Evolutionary conservation across 192 early-diverging fungal species (phyloP).

Genomic region (Backusella australiensis): DNA sequence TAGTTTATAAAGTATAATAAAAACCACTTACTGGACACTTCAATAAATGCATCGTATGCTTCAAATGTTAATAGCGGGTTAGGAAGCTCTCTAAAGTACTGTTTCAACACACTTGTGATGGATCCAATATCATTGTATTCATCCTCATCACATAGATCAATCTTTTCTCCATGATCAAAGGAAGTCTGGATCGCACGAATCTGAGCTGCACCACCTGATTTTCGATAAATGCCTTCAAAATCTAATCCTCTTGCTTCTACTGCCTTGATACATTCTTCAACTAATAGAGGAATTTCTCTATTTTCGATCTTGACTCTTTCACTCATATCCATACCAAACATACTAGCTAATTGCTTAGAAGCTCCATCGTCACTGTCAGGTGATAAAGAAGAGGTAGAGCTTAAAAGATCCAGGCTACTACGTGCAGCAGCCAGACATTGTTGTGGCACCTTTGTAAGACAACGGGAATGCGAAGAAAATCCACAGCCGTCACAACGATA

Average conservation of each 20-base stretch:
- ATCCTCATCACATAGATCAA: slow-evolving; percentile 48
- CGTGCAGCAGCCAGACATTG: slow-evolving; percentile 23
- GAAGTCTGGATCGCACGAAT: slow-evolving; percentile 63
- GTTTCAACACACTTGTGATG: slow-evolving; percentile 75
- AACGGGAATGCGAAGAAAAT: slow-evolving; percentile 43
- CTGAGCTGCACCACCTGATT: slow-evolving; percentile 73
- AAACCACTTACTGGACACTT: slow-evolving; percentile 40
- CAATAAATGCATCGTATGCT: slow-evolving; percentile 65
- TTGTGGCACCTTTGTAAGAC: slow-evolving; percentile 36
- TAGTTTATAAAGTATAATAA: neutral
- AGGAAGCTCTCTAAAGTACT: slow-evolving; percentile 76
- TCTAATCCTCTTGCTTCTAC: slow-evolving; percentile 64
- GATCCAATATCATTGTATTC: slow-evolving; percentile 72
- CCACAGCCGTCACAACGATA: slow-evolving; percentile 51
- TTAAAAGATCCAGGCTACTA: slow-evolving; percentile 15
- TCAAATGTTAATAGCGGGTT: slow-evolving; percentile 71
- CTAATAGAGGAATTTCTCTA: slow-evolving; percentile 58
- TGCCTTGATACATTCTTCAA: slow-evolving; percentile 64
- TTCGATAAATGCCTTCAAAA: slow-evolving; percentile 81
- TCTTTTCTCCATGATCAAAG: slow-evolving; percentile 51
- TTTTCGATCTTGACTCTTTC: slow-evolving; percentile 57
- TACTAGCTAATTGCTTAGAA: slow-evolving; percentile 5
- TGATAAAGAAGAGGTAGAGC: neutral
- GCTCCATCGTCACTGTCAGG: neutral
- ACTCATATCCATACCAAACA: slow-evolving; percentile 68